A percentile compares a stretch with the other conserved stretches of the same genome.
phyloP scores from a whole-genome alignment of 306 rosid genomes.

The Acmispon strigosus region DNA sequence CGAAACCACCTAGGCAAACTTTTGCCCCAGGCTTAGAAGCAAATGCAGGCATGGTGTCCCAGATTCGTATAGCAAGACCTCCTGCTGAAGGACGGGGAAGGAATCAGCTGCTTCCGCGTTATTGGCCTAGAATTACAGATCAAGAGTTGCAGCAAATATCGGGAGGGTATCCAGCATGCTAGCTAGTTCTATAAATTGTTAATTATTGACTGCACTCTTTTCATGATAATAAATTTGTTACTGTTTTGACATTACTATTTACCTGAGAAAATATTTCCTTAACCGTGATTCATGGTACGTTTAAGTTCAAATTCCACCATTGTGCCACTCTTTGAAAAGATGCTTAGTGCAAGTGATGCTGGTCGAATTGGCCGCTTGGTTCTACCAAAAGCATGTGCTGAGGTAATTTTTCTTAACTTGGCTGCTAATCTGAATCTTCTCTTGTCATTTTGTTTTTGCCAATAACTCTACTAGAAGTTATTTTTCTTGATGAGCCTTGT shows the following conservation, averaged over 20 bases:
- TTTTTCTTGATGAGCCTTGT: not conserved
- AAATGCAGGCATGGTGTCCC: slow-evolving; percentile 59
- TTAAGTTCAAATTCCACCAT: slow-evolving; percentile 90
- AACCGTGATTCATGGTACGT: slow-evolving; percentile 39
- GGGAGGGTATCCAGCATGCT: slow-evolving; percentile 81
- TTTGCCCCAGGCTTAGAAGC: slow-evolving; percentile 54
- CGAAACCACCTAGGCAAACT: slow-evolving; percentile 77
- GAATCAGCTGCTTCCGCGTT: slow-evolving; percentile 98
- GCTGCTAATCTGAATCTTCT: not conserved
- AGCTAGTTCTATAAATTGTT: slow-evolving; percentile 11
- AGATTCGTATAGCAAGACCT: slow-evolving; percentile 95
- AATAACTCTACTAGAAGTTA: not conserved
- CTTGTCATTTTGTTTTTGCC: slow-evolving; percentile 13
- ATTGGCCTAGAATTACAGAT: slow-evolving; percentile 98
- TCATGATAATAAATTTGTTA: slow-evolving; percentile 3
- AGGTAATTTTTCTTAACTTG: slow-evolving; percentile 43
- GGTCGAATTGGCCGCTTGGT: slow-evolving; percentile 99
- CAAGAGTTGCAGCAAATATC: slow-evolving; percentile 96
- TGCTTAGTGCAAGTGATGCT: slow-evolving; percentile 99
- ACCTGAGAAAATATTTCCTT: slow-evolving; percentile 35
- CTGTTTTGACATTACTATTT: slow-evolving; percentile 6
- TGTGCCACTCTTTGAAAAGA: slow-evolving; percentile 94
- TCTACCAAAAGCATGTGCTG: slow-evolving; percentile 99
- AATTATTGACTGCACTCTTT: not conserved
- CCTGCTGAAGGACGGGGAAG: slow-evolving; percentile 98